Evolutionary conservation across 2,329 filamentous ascomycete genomes (phyloP).

Genomic region (Penicillium sp.): DNA sequence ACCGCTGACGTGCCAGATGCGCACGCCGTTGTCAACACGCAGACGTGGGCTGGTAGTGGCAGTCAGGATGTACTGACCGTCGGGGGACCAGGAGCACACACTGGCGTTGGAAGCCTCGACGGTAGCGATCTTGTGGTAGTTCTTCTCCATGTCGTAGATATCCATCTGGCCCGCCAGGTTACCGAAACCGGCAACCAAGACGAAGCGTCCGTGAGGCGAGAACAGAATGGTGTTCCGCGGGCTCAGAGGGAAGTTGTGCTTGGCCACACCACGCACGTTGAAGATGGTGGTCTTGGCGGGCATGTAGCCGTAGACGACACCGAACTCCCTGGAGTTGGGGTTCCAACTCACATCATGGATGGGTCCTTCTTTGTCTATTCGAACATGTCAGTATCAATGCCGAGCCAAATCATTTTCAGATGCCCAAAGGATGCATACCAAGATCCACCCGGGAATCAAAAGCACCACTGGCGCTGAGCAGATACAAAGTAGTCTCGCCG

Average conservation of each 20-base stretch:
- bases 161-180: conserved; percentile 97
- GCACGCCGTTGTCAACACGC: conserved; percentile 92
- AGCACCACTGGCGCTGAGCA: conserved; percentile 82
- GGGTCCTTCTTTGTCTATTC: conserved; percentile 83
- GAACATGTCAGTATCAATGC: conserved; percentile 16
- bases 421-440: conserved; percentile 38
- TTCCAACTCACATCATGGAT: conserved; percentile 99
- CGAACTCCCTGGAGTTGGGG: conserved; percentile 94
- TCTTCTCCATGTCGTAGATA: conserved; percentile 91
- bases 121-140: conserved; percentile 85
- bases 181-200: conserved; percentile 91
- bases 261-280: conserved; percentile 76
- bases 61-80: conserved; percentile 91
- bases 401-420: background rate
- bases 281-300: conserved; percentile 99
- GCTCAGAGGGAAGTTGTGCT: conserved; percentile 77
- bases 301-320: conserved; percentile 97
- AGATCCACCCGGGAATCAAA: conserved; percentile 89
- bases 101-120: conserved; percentile 95
- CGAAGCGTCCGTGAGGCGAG: conserved; percentile 87
- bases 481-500: conserved; percentile 93
- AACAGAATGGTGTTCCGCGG: conserved; percentile 94
- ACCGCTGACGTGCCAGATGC: conserved; percentile 88
- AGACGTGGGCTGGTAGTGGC: conserved; percentile 95
- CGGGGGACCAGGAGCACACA: conserved; percentile 94